Evolutionary conservation across 2,329 filamentous ascomycete species (phyloP).

Genomic region (Fusarium pininemorale): DNA sequence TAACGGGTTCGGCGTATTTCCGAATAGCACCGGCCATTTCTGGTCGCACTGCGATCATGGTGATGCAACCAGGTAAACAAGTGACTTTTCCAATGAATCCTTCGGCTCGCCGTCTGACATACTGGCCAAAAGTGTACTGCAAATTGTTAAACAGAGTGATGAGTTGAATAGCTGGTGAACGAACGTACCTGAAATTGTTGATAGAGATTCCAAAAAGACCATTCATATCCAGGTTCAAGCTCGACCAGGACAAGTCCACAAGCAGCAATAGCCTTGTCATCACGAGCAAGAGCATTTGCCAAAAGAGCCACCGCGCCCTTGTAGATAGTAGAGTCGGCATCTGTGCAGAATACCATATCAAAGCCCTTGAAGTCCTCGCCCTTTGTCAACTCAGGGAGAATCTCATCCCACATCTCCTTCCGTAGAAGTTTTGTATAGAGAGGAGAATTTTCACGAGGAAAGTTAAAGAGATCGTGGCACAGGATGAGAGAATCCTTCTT

Average conservation of each 20-base stretch:
- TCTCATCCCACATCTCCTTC: slow-evolving; percentile 28
- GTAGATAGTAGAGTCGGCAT: slow-evolving; percentile 36
- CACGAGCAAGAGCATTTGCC: slow-evolving; percentile 24
- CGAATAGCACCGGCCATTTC: slow-evolving; percentile 36
- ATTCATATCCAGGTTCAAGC: slow-evolving; percentile 34
- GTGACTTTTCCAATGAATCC: slow-evolving; percentile 30
- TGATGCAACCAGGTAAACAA: slow-evolving; percentile 35
- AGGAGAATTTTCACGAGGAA: slow-evolving; percentile 25
- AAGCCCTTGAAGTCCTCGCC: slow-evolving; percentile 23
- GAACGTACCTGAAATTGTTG: slow-evolving; percentile 34
- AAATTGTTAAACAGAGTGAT: background rate
- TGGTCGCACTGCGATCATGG: slow-evolving; percentile 33
- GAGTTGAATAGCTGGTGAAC: no score
- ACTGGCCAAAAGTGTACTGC: slow-evolving; percentile 35
- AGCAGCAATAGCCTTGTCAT: slow-evolving; percentile 33
- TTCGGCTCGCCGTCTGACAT: slow-evolving; percentile 33
- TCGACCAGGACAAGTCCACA: slow-evolving; percentile 34
- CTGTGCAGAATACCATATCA: slow-evolving; percentile 36
- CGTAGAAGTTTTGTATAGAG: slow-evolving; percentile 31
- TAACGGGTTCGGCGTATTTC: slow-evolving; percentile 34
- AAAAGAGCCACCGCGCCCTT: slow-evolving; percentile 29
- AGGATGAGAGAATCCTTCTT: slow-evolving; percentile 36
- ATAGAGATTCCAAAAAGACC: slow-evolving; percentile 38
- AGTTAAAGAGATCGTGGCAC: slow-evolving; percentile 36
- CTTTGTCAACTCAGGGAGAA: slow-evolving; percentile 28